phyloP scores from a whole-genome alignment of 495 filamentous ascomycete genomes.

The Talaromyces proteolyticus region DNA sequence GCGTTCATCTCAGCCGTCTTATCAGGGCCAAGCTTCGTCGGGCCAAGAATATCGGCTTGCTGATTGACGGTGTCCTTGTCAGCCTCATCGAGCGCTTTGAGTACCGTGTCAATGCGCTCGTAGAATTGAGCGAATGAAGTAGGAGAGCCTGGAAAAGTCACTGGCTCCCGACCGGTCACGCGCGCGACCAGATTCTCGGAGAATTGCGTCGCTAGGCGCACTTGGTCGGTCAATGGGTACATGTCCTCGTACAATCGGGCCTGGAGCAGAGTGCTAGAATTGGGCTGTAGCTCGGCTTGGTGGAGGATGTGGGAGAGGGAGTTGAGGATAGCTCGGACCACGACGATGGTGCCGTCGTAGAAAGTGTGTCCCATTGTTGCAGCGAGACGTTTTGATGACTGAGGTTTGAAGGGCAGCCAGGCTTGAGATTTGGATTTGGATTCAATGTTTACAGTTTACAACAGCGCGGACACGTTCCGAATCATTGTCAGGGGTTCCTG shows the following conservation, averaged over 20 bases:
- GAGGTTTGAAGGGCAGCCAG: too few relatives aligned
- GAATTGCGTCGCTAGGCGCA: slow-evolving; percentile 25
- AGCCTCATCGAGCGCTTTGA: slow-evolving; percentile 26
- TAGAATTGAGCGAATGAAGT: slow-evolving; percentile 32
- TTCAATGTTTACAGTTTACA: too few relatives aligned
- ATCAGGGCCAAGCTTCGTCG: not conserved
- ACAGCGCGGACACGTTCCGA: too few relatives aligned
- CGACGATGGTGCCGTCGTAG: slow-evolving; percentile 27
- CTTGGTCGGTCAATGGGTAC: slow-evolving; percentile 32
- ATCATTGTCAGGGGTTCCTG: too few relatives aligned
- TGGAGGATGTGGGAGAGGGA: slow-evolving; percentile 13
- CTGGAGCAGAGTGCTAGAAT: not conserved
- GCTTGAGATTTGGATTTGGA: too few relatives aligned
- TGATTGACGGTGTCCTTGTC: slow-evolving; percentile 15
- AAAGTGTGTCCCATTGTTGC: slow-evolving; percentile 18
- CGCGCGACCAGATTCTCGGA: slow-evolving; percentile 23
- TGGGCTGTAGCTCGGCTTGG: slow-evolving; percentile 13
- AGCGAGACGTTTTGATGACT: too few relatives aligned
- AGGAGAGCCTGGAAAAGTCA: slow-evolving; percentile 19
- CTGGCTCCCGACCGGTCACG: slow-evolving; percentile 15
- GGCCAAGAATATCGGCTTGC: slow-evolving; percentile 11
- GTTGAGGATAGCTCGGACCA: slow-evolving; percentile 14
- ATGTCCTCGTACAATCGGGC: slow-evolving; percentile 6
- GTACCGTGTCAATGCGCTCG: slow-evolving; percentile 28
- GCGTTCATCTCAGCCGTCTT: slow-evolving; percentile 10